Evolutionary conservation across 768 basidiomycete genomes (phyloP), one percentile per base, ranked within the genome.

Genomic region (Xerocomus spinulosus): DNA sequence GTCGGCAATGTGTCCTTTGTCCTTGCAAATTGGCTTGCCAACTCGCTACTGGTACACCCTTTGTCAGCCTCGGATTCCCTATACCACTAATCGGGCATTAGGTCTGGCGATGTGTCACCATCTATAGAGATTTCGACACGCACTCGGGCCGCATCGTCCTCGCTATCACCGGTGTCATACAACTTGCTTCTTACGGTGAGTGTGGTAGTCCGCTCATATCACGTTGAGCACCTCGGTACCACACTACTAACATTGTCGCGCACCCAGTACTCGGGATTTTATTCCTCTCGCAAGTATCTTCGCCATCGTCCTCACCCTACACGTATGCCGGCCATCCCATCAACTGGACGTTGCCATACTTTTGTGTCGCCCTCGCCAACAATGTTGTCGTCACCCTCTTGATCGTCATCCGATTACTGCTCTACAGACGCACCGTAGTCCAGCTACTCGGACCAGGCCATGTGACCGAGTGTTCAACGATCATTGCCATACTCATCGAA

Each of bases 51-150:
- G 53, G 63, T 67, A 42, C 33, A 51, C 8, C 18, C 23, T 38
- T 4, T 0, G 10, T 42, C 10, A 2, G 33, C 26, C 0, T 12
- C 20, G 26, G 15, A n/a, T 25, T 21, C 25, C 18, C 26, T 18
- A 14, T 33, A 17, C 26, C 42, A 9, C 2, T 20, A 3, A 46
- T 13, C 14, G 21, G 8, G 9, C 15, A 13, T 33, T 23, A 64
- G 63, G 55, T 64, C 29, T 65, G 63, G 63, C 64, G 63, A 18
- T 64, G 62, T 48, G 46, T 56, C 18, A 57, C 62, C 25, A 67
- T 65, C 38, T 67, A 51, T 20, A 53, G 48, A 28, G 53, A 65
- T 44, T 53, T 60, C 2, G 54, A 49, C 0, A 21, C 12, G 33
- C 23, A 42, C 25, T 58, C 48, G 7, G 49, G 50, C 3, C 46